Evolutionary conservation across 139 green algal genomes (phyloP), one percentile per base, ranked within the genome.

Genomic region (Chloropicon primus): DNA sequence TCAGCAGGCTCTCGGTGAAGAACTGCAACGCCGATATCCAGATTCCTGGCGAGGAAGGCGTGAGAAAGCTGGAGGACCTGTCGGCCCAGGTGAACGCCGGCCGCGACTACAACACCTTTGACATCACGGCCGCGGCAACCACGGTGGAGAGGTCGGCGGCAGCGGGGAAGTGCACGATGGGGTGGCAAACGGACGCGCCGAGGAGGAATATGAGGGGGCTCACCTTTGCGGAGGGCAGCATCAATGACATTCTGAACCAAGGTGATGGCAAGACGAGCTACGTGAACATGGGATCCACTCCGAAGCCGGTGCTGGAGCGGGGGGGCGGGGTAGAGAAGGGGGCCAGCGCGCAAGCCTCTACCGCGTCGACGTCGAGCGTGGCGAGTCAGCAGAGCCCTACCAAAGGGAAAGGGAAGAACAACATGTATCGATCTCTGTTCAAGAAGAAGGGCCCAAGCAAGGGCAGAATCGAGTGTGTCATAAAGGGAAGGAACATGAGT

Each of bases 401-500:
- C 53, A 77, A 71, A 5, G 10, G 10, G 10, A 62, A 62, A 17
- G 41, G 41, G 17, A 62, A 62, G 41, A 62, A 62, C 41, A 62
- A 62, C 41, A 62, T 62, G 41, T 62, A 62, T 17, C 41, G 41
- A 17, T 62, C 41, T 62, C 41, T 62, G 41, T 62, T 62, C 41
- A 62, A 62, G 41, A 62, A 62, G 41, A 62, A 62, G 77, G 76
- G 0, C 73, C 77, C 23, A 62, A 72, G 22, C 27, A 71, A 41
- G 62, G 24, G 5, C 62, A 77, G 71, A 53, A 1, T 96, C 71
- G 75, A 77, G 0, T 77, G 94, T n/a, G 71, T 73, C 0, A 78
- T 94, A n/a, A 82, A 72, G 1, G 82, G 80, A 24, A 77, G 78
- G 2, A 76, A 84, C 75, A 78, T 93, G 26, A 73, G 41, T 25